Conservation (phyloP, 108 stramenopile genomes). For the Conticribra guillardii region DNA sequence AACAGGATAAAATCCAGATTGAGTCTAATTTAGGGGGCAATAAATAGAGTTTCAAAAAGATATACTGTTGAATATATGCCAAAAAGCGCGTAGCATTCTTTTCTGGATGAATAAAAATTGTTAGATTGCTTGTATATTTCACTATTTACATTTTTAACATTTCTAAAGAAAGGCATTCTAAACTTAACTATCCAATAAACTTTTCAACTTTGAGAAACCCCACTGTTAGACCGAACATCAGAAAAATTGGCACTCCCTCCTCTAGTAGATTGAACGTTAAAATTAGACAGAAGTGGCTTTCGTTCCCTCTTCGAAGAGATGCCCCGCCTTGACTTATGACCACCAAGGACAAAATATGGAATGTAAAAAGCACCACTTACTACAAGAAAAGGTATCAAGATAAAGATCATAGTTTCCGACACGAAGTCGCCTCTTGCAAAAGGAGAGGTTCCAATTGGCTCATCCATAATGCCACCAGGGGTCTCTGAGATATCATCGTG, state of each 20-base stretch:
- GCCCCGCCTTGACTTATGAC: constrained; percentile 6
- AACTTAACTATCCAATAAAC: too few relatives aligned
- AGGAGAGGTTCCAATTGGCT: not conserved
- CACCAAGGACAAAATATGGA: constrained; percentile 36
- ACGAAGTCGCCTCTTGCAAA: constrained; percentile 10
- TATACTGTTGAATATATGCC: too few relatives aligned
- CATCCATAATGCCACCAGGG: not conserved
- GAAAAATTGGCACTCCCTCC: not conserved
- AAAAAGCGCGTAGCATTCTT: too few relatives aligned
- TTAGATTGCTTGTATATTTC: too few relatives aligned
- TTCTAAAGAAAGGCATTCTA: too few relatives aligned
- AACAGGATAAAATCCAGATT: too few relatives aligned
- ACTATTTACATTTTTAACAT: too few relatives aligned
- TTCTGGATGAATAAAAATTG: too few relatives aligned
- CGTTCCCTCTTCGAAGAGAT: constrained; percentile 20
- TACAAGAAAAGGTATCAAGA: constrained; percentile 41
- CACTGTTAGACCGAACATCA: not conserved
- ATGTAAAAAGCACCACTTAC: constrained; percentile 41
- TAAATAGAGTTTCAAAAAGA: too few relatives aligned
- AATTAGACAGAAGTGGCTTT: constrained; percentile 28
- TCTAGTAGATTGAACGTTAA: constrained; percentile 11
- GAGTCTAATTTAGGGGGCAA: too few relatives aligned
- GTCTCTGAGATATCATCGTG: not conserved
- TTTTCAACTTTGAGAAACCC: not conserved
- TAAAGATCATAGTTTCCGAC: constrained; percentile 15